Evolutionary conservation across 805 yeast genomes (phyloP), one percentile per base, ranked within the genome.

Genomic region (Candida boleticola): DNA sequence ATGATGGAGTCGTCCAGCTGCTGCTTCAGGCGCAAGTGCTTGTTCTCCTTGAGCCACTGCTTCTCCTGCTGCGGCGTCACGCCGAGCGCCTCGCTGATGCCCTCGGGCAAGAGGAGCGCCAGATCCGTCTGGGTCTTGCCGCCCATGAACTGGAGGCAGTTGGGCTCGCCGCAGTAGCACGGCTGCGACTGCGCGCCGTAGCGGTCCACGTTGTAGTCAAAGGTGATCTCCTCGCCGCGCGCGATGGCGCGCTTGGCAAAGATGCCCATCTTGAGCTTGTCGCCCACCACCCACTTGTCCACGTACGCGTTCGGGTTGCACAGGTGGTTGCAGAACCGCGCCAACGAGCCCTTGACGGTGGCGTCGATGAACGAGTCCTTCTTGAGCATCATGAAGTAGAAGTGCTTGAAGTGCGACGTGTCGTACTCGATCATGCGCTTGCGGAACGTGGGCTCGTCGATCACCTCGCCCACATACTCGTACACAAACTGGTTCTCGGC

Each of bases 41-140:
- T 83, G 52, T 71, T 64, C 50, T 71, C 73, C 58, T 78, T 79
- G 45, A 85, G 64, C 83, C 90, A 85, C 42, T 73, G 79, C 54
- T 81, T 83, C 57, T 88, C 96, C 47, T 80, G 80, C 20, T 74
- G 73, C 1, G 77, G 67, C 11, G 77, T 69, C 7, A 90, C 83
- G 16, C 96, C 96, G 36, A 93, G 72, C 0, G 97, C 97, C 47
- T 86, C 95, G 7, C 93, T 80, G 27, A 85, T 75, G 19, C 81
- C 77, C 48, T 87, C 92, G 2, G 98, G 97, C 38, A 92, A 72
- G 43, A 88, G 66, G 30, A 87, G 74, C 1, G 92, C 92, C 25
- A 92, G 86, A 52, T 89, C 96, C 1, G 98, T 89, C 66, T 93
- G 99, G 2, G 96, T 92, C 63, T 89, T 90, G 37, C 99, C 99